Conservation (phyloP, 768 basidiomycete species). For the Xerocomellus intermedius region DNA sequence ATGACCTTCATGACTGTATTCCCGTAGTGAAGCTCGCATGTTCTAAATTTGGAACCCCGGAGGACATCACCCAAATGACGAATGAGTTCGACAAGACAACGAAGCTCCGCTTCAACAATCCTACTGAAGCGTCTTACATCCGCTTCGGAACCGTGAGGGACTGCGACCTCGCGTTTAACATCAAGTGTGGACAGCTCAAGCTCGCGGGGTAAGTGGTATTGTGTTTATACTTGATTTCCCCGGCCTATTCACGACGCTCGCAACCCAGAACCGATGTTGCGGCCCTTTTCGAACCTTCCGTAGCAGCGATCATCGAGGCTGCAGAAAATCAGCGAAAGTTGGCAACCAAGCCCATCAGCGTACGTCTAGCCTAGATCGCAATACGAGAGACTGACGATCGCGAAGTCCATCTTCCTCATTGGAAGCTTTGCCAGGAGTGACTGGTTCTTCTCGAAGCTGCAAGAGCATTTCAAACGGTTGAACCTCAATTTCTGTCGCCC, state of each 20-base stretch:
- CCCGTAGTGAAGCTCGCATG: slow-evolving; percentile 39
- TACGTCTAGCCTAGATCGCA: slow-evolving; percentile 8
- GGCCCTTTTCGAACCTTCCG: slow-evolving; percentile 30
- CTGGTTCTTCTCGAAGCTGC: slow-evolving; percentile 39
- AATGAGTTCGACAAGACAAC: slow-evolving; percentile 46
- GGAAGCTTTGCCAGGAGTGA: slow-evolving; percentile 46
- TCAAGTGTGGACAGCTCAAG: slow-evolving; percentile 48
- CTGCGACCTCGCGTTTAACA: slow-evolving; percentile 39
- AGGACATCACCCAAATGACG: slow-evolving; percentile 43
- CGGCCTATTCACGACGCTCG: background rate
- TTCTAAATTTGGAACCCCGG: slow-evolving; percentile 38
- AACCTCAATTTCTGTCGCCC: slow-evolving; percentile 47
- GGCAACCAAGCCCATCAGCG: slow-evolving; percentile 23
- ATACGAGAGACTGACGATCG: background rate
- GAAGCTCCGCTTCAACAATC: slow-evolving; percentile 43
- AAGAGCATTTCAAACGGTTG: slow-evolving; percentile 31
- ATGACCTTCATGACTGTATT: background rate
- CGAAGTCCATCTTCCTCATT: slow-evolving; percentile 39
- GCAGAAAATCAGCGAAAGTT: slow-evolving; percentile 23
- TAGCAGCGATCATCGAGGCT: slow-evolving; percentile 19
- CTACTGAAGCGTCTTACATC: slow-evolving; percentile 42
- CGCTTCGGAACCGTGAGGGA: slow-evolving; percentile 46
- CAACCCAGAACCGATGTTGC: slow-evolving; percentile 29
- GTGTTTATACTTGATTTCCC: no score
- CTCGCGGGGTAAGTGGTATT: slow-evolving; percentile 30